Conservation (phyloP, 2,329 filamentous ascomycete species). For the Macroventuria anomochaeta region DNA sequence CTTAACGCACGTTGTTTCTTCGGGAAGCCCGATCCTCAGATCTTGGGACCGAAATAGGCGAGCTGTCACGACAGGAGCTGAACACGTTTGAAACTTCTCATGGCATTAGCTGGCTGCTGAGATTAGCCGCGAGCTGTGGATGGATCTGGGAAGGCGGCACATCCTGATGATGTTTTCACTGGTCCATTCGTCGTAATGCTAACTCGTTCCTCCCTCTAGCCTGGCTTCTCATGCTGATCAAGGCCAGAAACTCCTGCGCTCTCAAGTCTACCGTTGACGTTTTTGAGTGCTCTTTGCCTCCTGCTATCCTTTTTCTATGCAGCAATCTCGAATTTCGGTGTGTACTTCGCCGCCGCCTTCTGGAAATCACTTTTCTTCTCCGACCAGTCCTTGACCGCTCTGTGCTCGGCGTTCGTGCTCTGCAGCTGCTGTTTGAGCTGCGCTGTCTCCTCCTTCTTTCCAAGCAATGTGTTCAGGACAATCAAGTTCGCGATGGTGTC, state of each 20-base stretch:
- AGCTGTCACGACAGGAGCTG: constrained; percentile 11
- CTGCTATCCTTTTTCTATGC: constrained; percentile 15
- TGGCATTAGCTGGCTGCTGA: background rate
- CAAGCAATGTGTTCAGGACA: constrained; percentile 78
- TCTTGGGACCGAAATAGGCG: constrained; percentile 7
- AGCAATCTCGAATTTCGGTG: constrained; percentile 72
- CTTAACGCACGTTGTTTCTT: background rate
- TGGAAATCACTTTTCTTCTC: constrained; percentile 91
- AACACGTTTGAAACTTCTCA: background rate
- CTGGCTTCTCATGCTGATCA: background rate
- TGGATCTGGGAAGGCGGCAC: background rate
- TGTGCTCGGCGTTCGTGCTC: constrained; percentile 69
- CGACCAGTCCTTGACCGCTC: constrained; percentile 73
- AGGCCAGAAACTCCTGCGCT: background rate
- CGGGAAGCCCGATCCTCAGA: background rate
- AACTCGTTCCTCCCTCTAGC: background rate
- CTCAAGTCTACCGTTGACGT: background rate
- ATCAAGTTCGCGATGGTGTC: constrained; percentile 83
- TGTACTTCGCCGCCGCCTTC: constrained; percentile 84
- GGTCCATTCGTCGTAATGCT: background rate
- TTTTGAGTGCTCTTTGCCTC: background rate
- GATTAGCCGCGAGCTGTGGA: background rate
- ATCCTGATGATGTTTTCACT: background rate
- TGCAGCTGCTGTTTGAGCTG: constrained; percentile 63
- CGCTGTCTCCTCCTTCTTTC: constrained; percentile 66